Base-by-base conservation (phyloP, 2,329 filamentous ascomycete species). In the Pyrenochaeta sp. region DNA sequence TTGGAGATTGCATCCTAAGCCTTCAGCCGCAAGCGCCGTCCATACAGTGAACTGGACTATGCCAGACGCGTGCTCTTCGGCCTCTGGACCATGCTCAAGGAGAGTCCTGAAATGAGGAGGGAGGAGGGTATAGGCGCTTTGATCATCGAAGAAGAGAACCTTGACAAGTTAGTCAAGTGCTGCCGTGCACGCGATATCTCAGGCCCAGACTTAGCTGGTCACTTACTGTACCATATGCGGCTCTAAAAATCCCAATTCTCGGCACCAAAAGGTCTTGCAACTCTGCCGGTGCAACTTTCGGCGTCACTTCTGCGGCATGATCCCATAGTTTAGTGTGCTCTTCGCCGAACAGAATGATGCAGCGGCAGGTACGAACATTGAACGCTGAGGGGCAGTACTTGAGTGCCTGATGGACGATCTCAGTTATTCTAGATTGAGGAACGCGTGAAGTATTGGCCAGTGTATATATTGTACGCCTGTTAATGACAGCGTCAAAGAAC, bases 331-430 rank as follows among this genome's bases (percentile, higher is more conserved):
- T 60, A 20, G 48, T 49, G 44, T 71, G 68, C 12, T 67, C 58
- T 4, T 54, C 54, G 27, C 62, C 62, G 23, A 70, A 66, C n/a
- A 71, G 55, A 15, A 72, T 54, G n/a, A 72, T 60, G 33, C 51
- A 58, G 36, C 68, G 65, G 27, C 59, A 48, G 56, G 63, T 69
- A 32, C 67, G 68, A n/a, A 67, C 61, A 45, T 72, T 69, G 64
- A 71, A 72, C 4, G 69, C 58, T 2, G 65, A 69, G 15, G 66
- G 69, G 6, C 63, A 58, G 41, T 71, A 58, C 17, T 63, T 61
- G 23, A 72, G 51, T 0, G 66, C 61, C 12, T 69, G 54, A 21
- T 63, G 53, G 10, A 71, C 57, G 20, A 72, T 58, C 27, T 67
- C 60, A 17, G 61, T 35, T 37, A 72, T 72, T 33, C 64, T 63